Evolutionary conservation across 352 stramenopile species (phyloP).

Genomic region (Pythium plurisporium): DNA sequence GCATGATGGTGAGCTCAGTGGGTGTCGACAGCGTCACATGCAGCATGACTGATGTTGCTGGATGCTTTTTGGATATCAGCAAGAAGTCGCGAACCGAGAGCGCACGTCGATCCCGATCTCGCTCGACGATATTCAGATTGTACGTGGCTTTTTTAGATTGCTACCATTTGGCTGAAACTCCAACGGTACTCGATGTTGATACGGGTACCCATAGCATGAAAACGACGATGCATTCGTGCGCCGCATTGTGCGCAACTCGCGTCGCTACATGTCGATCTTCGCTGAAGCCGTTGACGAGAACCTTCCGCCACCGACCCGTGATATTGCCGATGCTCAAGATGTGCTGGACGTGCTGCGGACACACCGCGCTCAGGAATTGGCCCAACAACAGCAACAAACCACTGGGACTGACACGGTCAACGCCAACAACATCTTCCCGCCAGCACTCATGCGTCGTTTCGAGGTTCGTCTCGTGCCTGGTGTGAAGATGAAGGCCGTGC

Average conservation of each 20-base stretch:
- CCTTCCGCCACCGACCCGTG: conserved; percentile 69
- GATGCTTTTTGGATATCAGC: conserved; percentile 29
- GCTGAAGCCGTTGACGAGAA: conserved; percentile 86
- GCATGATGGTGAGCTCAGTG: conserved; percentile 56
- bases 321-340: conserved; percentile 79
- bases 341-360: conserved; percentile 80
- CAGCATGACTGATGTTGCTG: not conserved
- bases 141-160: conserved; percentile 26
- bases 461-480: conserved; percentile 78
- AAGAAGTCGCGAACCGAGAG: conserved; percentile 88
- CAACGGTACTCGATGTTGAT: not conserved
- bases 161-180: not conserved
- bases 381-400: conserved; percentile 41
- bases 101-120: conserved; percentile 72
- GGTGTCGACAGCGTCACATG: too few relatives aligned
- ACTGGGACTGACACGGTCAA: conserved; percentile 30
- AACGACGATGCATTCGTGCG: conserved; percentile 80
- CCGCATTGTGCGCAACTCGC: conserved; percentile 83
- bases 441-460: conserved; percentile 89
- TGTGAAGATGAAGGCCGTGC: conserved; percentile 84
- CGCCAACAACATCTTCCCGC: conserved; percentile 81
- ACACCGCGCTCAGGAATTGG: conserved; percentile 70
- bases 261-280: conserved; percentile 87
- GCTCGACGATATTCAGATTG: conserved; percentile 76
- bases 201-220: conserved; percentile 42